These are phyloP conservation scores for Mycotypha africana DNA, from an alignment of 371 early-diverging fungal species.

Conservation along the genomic window DNA sequence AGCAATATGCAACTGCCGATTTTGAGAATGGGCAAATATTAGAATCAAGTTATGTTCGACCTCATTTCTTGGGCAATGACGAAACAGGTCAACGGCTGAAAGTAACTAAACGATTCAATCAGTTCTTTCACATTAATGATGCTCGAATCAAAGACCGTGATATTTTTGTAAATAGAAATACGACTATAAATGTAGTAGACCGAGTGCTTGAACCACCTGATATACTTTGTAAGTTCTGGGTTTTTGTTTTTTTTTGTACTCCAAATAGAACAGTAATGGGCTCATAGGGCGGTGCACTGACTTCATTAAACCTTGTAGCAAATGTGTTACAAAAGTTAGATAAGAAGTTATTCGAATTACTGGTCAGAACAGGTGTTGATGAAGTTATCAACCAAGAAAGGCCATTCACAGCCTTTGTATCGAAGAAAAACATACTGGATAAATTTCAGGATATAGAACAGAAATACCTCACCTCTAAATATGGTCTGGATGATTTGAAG, in stretches of 20 bases:
- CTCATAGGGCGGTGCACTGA: no score
- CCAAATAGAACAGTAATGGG: no score
- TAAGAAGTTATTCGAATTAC: constrained; percentile 20
- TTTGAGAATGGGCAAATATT: constrained; percentile 35
- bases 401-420: constrained; percentile 47
- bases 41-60: constrained; percentile 34
- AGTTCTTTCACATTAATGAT: constrained; percentile 7
- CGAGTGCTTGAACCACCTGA: constrained; percentile 16
- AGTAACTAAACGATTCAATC: constrained; percentile 25
- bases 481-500: constrained; percentile 32
- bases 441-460: constrained; percentile 33
- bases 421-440: constrained; percentile 20
- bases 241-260: neutral
- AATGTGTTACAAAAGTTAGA: constrained; percentile 23
- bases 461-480: constrained; percentile 28
- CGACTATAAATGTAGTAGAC: constrained; percentile 17
- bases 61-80: constrained; percentile 28
- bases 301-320: constrained; percentile 19
- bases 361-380: constrained; percentile 14
- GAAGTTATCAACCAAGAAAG: constrained; percentile 10
- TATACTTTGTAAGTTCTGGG: constrained; percentile 9
- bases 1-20: constrained; percentile 8
- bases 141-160: constrained; percentile 20
- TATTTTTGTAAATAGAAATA: constrained; percentile 24
- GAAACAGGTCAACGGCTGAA: constrained; percentile 33